phyloP scores from a whole-genome alignment of 108 stramenopile species.

The Skeletonema grethae region DNA sequence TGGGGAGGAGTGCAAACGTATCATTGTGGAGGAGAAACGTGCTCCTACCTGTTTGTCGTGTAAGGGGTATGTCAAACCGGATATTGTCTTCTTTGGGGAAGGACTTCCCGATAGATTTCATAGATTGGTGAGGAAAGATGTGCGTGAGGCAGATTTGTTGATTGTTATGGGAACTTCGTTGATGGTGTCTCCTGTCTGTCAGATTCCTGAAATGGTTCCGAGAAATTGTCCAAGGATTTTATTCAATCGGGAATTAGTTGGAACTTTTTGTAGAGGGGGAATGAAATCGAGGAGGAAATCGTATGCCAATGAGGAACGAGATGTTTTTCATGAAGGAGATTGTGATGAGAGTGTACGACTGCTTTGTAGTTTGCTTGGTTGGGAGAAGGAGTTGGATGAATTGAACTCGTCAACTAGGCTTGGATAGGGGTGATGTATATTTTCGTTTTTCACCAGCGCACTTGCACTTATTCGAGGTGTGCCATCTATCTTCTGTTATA shows the following conservation, averaged over 20 bases:
- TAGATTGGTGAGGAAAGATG: slow-evolving; percentile 51
- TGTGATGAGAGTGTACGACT: slow-evolving; percentile 73
- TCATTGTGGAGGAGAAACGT: slow-evolving; percentile 60
- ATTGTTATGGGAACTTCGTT: slow-evolving; percentile 88
- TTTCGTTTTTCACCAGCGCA: neutral
- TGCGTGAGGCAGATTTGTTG: slow-evolving; percentile 67
- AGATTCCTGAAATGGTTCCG: slow-evolving; percentile 73
- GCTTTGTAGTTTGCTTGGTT: slow-evolving; percentile 66
- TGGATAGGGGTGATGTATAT: neutral
- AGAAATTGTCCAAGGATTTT: slow-evolving; percentile 56
- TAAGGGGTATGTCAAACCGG: slow-evolving; percentile 89
- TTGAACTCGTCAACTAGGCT: slow-evolving; percentile 35
- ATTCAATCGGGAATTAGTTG: slow-evolving; percentile 78
- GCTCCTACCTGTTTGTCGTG: slow-evolving; percentile 73
- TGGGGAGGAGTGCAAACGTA: slow-evolving; percentile 55
- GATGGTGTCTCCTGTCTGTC: slow-evolving; percentile 61
- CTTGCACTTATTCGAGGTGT: neutral
- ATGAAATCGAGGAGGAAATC: slow-evolving; percentile 45
- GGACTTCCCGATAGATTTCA: slow-evolving; percentile 73
- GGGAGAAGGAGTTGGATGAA: slow-evolving; percentile 66
- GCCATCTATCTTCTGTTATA: neutral
- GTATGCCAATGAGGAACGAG: slow-evolving; percentile 38
- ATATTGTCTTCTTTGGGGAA: slow-evolving; percentile 98
- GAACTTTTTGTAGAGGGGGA: slow-evolving; percentile 46
- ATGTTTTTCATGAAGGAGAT: slow-evolving; percentile 78